Percentiles rank a stretch among this genome's conserved stretches.
These are phyloP conservation scores for Lepidium sativum DNA, from an alignment of 345 rosid species.

Conservation along the genomic window DNA sequence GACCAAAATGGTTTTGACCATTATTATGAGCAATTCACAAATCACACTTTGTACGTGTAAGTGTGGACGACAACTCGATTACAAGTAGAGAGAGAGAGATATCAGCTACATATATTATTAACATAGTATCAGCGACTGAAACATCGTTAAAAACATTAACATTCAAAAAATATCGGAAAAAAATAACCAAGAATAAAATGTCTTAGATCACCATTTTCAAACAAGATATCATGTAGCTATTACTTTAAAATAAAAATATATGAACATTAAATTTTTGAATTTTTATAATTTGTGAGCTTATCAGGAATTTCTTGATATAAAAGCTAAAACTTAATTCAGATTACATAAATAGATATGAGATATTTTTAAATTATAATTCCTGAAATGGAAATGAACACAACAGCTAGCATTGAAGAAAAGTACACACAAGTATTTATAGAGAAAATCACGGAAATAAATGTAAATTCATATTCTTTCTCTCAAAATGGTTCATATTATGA, in stretches of 20 bases:
- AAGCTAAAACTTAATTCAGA: not conserved
- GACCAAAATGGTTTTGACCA: not conserved
- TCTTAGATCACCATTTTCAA: too few species aligned
- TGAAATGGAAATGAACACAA: not conserved
- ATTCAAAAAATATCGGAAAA: too few species aligned
- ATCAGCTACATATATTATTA: not conserved
- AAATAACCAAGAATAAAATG: too few species aligned
- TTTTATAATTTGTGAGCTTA: not conserved
- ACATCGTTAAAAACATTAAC: too few species aligned
- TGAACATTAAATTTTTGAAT: not conserved
- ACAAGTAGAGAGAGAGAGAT: not conserved
- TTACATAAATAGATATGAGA: not conserved
- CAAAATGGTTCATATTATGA: conserved; percentile 14
- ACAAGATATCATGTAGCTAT: too few species aligned
- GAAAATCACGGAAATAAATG: conserved; percentile 29
- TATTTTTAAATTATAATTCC: not conserved
- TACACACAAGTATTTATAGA: not conserved
- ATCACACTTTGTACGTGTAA: not conserved
- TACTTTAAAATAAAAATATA: not conserved
- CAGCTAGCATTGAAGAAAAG: conserved; percentile 9
- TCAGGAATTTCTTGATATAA: not conserved
- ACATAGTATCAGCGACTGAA: not conserved
- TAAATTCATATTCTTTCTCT: conserved; percentile 11
- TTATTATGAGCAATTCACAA: not conserved
- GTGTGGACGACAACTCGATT: not conserved